phyloP scores from a whole-genome alignment of 306 rosid species.

The Quercus mongolica region DNA sequence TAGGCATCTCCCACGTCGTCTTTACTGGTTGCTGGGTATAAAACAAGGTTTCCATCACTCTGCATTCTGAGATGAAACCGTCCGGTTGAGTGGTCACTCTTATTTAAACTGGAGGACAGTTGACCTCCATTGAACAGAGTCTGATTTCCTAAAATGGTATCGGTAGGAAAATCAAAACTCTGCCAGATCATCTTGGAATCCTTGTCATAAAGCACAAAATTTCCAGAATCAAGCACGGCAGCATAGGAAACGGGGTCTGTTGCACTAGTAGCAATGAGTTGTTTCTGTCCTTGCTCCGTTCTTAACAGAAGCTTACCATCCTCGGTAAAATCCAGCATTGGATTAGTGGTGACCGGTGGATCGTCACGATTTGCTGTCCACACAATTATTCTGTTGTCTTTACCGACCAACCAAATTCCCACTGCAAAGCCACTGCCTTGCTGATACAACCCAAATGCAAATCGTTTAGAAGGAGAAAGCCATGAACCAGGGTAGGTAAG shows the following conservation, averaged over 20 bases:
- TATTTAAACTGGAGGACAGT: not conserved
- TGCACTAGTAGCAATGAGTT: not conserved
- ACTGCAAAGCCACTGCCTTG: no score
- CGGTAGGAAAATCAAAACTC: not conserved
- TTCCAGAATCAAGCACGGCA: not conserved
- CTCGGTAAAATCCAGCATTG: rapidly evolving
- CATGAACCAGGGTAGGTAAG: no score
- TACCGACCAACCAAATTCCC: no score
- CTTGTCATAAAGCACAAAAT: not conserved
- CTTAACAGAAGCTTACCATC: no score
- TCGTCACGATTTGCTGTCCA: no score
- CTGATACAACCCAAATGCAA: no score
- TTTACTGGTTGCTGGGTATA: not conserved
- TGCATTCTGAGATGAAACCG: not conserved
- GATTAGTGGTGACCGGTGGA: no score
- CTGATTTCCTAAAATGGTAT: not conserved
- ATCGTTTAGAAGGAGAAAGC: no score
- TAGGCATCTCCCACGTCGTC: rapidly evolving
- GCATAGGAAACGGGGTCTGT: not conserved
- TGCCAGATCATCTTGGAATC: not conserved
- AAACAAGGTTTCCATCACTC: not conserved
- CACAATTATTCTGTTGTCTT: rapidly evolving
- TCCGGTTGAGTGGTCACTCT: not conserved
- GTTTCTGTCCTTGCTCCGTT: no score
- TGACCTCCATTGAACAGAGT: not conserved